phyloP scores from a whole-genome alignment of 139 green algal genomes.

The Nannochloris sp. region DNA sequence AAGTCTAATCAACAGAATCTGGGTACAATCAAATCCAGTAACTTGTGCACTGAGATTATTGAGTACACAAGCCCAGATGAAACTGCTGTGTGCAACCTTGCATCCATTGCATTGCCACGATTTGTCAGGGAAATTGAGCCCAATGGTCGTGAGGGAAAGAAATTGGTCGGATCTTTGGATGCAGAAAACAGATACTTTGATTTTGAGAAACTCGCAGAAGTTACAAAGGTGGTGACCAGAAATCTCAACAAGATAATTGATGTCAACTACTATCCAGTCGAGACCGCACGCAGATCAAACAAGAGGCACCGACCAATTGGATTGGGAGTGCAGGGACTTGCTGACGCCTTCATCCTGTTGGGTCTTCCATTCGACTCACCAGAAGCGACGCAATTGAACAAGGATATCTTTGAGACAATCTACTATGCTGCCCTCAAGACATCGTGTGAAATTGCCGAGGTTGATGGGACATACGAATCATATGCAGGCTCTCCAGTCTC shows the following conservation, averaged over 20 bases:
- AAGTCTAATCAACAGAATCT: constrained; percentile 97
- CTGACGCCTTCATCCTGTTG: constrained; percentile 97
- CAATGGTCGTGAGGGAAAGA: constrained; percentile 46
- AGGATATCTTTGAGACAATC: constrained; percentile 94
- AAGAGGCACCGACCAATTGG: constrained; percentile 95
- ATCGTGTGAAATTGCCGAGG: constrained; percentile 75
- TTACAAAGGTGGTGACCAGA: constrained; percentile 48
- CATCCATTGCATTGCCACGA: constrained; percentile 89
- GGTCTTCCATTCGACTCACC: constrained; percentile 92
- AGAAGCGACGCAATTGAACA: constrained; percentile 71
- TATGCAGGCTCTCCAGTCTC: constrained; percentile 78
- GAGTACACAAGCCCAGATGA: constrained; percentile 93
- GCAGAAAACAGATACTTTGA: constrained; percentile 71
- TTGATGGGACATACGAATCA: constrained; percentile 69
- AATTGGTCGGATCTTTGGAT: constrained; percentile 76
- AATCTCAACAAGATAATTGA: constrained; percentile 99
- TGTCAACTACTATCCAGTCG: constrained; percentile 96
- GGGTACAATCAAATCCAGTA: constrained; percentile 97
- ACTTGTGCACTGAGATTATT: constrained; percentile 99
- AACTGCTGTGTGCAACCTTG: constrained; percentile 98
- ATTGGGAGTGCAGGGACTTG: constrained; percentile 92
- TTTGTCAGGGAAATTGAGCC: constrained; percentile 57
- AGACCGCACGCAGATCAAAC: constrained; percentile 80
- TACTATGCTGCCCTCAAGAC: constrained; percentile 84
- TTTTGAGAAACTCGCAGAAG: constrained; percentile 69